Evolutionary conservation across 306 rosid genomes (phyloP).

Genomic region (Cicer judaicum): DNA sequence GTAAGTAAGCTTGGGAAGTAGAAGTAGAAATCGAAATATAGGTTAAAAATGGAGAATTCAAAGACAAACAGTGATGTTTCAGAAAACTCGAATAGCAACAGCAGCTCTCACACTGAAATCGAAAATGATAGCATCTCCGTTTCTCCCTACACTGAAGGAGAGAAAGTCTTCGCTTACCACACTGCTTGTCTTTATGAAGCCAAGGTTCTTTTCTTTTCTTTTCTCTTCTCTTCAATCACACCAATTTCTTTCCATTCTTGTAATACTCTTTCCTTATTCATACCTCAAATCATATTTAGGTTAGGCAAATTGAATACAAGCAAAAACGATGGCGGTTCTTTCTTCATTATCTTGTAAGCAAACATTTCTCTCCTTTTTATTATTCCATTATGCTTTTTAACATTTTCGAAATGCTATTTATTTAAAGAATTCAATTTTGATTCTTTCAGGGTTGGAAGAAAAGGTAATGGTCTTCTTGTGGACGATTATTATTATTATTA

Average conservation of each 20-base stretch:
- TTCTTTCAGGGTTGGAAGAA: conserved; percentile 88
- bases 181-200: too few relatives aligned
- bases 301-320: conserved; percentile 48
- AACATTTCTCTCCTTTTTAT: background rate
- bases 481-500: background rate
- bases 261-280: conserved; percentile 23
- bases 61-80: conserved; percentile 41
- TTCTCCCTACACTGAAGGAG: conserved; percentile 59
- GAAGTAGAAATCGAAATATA: background rate
- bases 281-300: conserved; percentile 47
- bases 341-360: conserved; percentile 79
- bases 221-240: too few relatives aligned
- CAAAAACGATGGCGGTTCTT: conserved; percentile 53
- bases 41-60: conserved; percentile 60
- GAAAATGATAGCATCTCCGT: conserved; percentile 37
- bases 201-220: too few relatives aligned
- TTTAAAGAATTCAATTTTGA: background rate
- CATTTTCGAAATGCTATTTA: background rate
- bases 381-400: background rate
- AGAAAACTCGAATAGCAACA: conserved; percentile 50
- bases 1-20: background rate
- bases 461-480: conserved; percentile 52
- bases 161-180: conserved; percentile 66
- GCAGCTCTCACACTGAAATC: conserved; percentile 47
- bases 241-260: background rate